phyloP scores from a whole-genome alignment of 306 rosid genomes.

The Cyclanthera cordifolia region DNA sequence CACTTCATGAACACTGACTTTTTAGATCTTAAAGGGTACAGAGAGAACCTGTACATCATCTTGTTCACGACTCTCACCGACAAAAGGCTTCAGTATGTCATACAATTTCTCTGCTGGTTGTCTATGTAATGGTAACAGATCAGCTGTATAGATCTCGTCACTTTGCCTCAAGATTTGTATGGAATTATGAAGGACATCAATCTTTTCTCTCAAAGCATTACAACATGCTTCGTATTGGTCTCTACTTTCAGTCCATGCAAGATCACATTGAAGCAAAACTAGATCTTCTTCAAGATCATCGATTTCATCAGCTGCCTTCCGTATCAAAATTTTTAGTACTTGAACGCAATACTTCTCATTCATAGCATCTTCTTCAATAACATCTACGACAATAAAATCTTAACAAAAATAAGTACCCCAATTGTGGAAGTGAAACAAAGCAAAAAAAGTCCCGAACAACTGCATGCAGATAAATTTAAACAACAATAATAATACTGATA shows the following conservation, averaged over 20 bases:
- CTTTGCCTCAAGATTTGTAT: constrained; percentile 32
- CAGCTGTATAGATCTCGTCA: constrained; percentile 16
- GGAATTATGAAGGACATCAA: constrained; percentile 27
- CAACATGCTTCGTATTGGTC: constrained; percentile 39
- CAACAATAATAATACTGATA: neutral
- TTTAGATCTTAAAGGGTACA: constrained; percentile 7
- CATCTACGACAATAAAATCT: constrained; percentile 31
- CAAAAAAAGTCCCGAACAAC: neutral
- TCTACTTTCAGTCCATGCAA: constrained; percentile 30
- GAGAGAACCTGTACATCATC: constrained; percentile 37
- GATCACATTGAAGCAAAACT: constrained; percentile 41
- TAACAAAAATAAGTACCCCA: neutral
- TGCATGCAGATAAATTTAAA: neutral
- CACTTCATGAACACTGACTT: neutral
- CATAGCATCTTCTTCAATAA: constrained; percentile 51
- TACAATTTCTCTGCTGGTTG: constrained; percentile 41
- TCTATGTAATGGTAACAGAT: constrained; percentile 23
- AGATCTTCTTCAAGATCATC: constrained; percentile 51
- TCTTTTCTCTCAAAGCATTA: constrained; percentile 39
- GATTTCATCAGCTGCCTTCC: constrained; percentile 42
- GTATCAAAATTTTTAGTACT: constrained; percentile 42
- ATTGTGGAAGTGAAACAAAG: neutral
- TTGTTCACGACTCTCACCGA: constrained; percentile 22
- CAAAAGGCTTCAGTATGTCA: constrained; percentile 41
- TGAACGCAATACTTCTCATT: constrained; percentile 40